Conservation (phyloP, 192 early-diverging fungal genomes). For the Gryganskiella cystojenkinii region DNA sequence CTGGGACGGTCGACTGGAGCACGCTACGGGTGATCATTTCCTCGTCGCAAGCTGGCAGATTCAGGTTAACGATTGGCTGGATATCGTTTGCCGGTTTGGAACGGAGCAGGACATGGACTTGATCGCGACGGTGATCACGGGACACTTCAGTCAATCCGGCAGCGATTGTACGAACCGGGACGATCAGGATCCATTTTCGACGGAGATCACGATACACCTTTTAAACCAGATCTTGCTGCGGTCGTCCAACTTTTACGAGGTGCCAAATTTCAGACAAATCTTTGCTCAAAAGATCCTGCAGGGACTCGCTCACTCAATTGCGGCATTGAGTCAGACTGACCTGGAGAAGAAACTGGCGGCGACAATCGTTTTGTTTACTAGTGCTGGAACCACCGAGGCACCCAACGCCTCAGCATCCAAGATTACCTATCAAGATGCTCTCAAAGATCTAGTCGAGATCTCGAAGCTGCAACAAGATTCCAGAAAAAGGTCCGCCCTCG, state of each 20-base stretch:
- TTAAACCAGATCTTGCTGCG: slow-evolving; percentile 53
- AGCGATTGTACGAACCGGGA: background rate
- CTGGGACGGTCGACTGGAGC: slow-evolving; percentile 34
- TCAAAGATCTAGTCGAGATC: slow-evolving; percentile 19
- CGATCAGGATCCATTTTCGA: too few species aligned
- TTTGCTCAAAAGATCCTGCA: slow-evolving; percentile 35
- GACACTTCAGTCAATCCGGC: slow-evolving; percentile 16
- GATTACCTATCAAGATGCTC: slow-evolving; percentile 17
- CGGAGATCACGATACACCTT: slow-evolving; percentile 25
- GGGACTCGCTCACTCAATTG: slow-evolving; percentile 19
- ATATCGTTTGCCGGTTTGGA: slow-evolving; percentile 50
- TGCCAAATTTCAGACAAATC: slow-evolving; percentile 53
- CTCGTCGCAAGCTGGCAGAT: slow-evolving; percentile 61
- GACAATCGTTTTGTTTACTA: slow-evolving; percentile 21
- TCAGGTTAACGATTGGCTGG: slow-evolving; percentile 64
- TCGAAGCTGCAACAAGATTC: background rate
- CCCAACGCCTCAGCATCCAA: background rate
- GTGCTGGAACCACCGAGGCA: background rate
- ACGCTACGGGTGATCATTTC: slow-evolving; percentile 14
- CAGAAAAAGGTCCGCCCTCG: background rate
- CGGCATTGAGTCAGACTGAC: slow-evolving; percentile 10
- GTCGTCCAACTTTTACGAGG: slow-evolving; percentile 61
- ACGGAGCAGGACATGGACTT: slow-evolving; percentile 34
- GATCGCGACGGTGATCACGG: slow-evolving; percentile 30
- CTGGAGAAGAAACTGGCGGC: slow-evolving; percentile 20